A percentile compares a stretch with the other conserved stretches of the same genome.
These are phyloP conservation scores for Fagus sylvatica DNA, from an alignment of 306 rosid genomes.

Conservation along the genomic window DNA sequence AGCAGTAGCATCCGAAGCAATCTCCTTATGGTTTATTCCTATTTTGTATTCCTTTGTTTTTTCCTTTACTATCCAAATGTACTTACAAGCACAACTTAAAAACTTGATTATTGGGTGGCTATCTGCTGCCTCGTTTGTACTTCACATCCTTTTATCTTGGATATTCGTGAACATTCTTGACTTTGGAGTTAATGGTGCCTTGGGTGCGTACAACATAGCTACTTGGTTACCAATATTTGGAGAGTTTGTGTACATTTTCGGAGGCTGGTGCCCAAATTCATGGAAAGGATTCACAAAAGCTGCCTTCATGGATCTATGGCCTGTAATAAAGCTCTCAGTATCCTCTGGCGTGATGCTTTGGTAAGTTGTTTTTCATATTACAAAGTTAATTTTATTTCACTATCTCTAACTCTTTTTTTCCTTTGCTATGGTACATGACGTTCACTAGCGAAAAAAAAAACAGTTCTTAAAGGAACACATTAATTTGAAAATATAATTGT, in stretches of 20 bases:
- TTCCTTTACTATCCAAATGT: conserved; percentile 48
- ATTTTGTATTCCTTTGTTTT: conserved; percentile 36
- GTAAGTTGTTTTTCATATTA: conserved; percentile 8
- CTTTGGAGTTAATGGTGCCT: conserved; percentile 58
- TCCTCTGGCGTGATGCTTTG: conserved; percentile 62
- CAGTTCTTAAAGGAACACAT: too few relatives aligned
- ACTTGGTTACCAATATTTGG: conserved; percentile 52
- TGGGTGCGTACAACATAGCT: conserved; percentile 39
- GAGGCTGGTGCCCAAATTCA: conserved; percentile 55
- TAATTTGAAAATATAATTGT: too few relatives aligned
- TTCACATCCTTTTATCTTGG: conserved; percentile 51
- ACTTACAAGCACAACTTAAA: conserved; percentile 60
- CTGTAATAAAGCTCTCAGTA: conserved; percentile 56
- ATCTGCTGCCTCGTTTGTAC: conserved; percentile 30
- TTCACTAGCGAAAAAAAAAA: too few relatives aligned
- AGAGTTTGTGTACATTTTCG: conserved; percentile 40
- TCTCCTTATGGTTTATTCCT: conserved; percentile 46
- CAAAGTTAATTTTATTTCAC: too few relatives aligned
- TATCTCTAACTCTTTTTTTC: too few relatives aligned
- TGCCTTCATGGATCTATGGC: conserved; percentile 58
- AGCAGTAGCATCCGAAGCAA: conserved; percentile 37
- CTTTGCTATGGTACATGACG: too few relatives aligned
- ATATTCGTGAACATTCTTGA: conserved; percentile 31
- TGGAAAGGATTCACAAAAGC: conserved; percentile 53
- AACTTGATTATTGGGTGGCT: conserved; percentile 46